Evolutionary conservation across 1,139 yeast genomes (phyloP), one percentile per base, ranked within the genome.

Genomic region (Sugiyamaella grinbergsii): DNA sequence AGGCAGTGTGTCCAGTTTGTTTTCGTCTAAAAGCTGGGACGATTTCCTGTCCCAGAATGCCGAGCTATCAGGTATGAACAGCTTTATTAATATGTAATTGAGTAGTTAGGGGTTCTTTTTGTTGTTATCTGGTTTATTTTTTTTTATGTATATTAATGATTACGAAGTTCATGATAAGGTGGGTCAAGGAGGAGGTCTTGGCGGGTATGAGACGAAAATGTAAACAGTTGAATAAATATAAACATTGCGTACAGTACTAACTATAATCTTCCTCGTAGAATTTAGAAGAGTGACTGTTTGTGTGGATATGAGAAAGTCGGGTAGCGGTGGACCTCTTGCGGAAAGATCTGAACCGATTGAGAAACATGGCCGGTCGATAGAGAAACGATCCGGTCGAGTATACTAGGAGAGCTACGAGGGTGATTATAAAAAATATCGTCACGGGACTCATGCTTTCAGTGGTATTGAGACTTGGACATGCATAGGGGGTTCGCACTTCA

Each of bases 401-500:
- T 5, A 73, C 76, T 32, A 66, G 48, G 40, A 69, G 56, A 33
- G 74, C 74, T 15, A 73, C 73, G 19, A 63, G 54, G 22, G 71
- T 59, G 26, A 65, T 60, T 32, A 61, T 49, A 18, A 63, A 38
- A 43, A 65, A 65, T 6, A 65, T 61, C 26, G 62, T 47, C 19
- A 63, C 56, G 7, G 69, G 69, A 26, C 62, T 58, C 55, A 61
- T 54, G 4, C 66, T 54, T 53, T 64, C 62, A 48, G 71, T 70
- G 52, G 72, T 69, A 53, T 83, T 81, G 8, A 88, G 83, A 0
- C 91, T 84, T 0, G 96, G 90, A 68, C 97, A 90, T 0, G 96
- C 96, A 66, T 85, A 87, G 46, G 87, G 83, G 3, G 96, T 86
- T 58, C 90, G 72, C 23, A 88, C 89, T 65, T 90, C 96, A 66